Percentiles rank a stretch among this genome's conserved stretches.
These are phyloP conservation scores for Beauveria caledonica DNA, from an alignment of 2,329 filamentous ascomycete species.

Conservation along the genomic window DNA sequence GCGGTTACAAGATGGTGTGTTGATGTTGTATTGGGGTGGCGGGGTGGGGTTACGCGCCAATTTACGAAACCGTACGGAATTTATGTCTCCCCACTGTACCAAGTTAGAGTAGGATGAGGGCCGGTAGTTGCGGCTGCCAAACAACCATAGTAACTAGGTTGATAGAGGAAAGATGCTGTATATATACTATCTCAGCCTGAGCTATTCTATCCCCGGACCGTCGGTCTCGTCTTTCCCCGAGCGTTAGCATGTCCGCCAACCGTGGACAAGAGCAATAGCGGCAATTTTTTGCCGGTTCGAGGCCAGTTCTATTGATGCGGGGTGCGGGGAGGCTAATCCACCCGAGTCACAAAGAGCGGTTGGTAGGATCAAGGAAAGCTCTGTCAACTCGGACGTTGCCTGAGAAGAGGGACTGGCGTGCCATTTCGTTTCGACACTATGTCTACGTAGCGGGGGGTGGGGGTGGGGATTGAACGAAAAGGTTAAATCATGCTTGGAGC, in stretches of 20 bases:
- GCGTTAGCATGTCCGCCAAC: background rate
- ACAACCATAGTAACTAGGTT: background rate
- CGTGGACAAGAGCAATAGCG: background rate
- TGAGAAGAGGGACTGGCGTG: background rate
- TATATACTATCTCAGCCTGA: background rate
- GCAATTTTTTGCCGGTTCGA: conserved; percentile 9
- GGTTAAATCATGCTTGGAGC: background rate
- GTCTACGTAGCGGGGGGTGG: background rate
- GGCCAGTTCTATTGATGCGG: background rate
- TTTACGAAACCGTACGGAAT: too few relatives aligned
- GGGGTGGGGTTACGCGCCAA: too few relatives aligned
- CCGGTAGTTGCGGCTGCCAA: background rate
- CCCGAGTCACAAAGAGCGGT: background rate
- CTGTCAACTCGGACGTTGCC: background rate
- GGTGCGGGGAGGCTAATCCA: conserved; percentile 3
- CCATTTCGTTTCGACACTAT: background rate
- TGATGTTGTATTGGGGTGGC: too few relatives aligned
- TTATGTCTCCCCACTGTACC: too few relatives aligned
- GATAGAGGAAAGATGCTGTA: background rate
- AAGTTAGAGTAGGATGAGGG: background rate
- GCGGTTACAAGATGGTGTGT: too few relatives aligned
- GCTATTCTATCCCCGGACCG: background rate
- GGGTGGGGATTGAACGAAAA: background rate
- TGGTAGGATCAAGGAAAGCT: background rate
- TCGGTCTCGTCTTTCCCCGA: background rate